These are phyloP conservation scores for Podila epigama DNA, from an alignment of 192 early-diverging fungal species.

Conservation along the genomic window DNA sequence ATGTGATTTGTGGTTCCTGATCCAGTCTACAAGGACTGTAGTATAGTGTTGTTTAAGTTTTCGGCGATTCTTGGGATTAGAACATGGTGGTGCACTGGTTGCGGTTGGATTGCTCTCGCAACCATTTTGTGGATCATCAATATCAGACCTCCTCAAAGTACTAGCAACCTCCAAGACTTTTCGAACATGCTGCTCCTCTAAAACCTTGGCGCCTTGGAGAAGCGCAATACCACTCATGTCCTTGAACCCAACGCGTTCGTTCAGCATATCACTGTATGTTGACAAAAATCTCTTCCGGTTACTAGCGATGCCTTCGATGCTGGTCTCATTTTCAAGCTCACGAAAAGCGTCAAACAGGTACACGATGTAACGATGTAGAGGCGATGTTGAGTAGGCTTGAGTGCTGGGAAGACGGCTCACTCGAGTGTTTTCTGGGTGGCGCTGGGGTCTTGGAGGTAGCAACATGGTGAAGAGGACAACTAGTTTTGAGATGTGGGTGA, in stretches of 20 bases:
- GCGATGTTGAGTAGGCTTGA: conserved; percentile 5
- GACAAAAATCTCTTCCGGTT: conserved; percentile 12
- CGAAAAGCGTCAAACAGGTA: neutral
- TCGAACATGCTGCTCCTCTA: conserved; percentile 1
- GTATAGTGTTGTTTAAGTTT: conserved; percentile 8
- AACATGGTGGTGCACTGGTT: neutral
- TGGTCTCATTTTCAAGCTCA: neutral
- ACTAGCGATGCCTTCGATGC: neutral
- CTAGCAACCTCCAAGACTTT: neutral
- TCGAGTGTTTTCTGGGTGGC: neutral
- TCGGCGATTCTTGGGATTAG: neutral
- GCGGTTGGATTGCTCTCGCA: neutral
- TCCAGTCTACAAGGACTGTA: conserved; percentile 1
- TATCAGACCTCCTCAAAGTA: neutral
- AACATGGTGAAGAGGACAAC: no score
- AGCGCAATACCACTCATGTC: neutral
- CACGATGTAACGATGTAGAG: neutral
- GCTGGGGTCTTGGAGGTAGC: no score
- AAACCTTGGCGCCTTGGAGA: neutral
- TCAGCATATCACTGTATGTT: neutral
- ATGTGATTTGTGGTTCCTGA: neutral
- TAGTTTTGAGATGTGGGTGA: no score
- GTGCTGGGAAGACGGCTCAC: neutral
- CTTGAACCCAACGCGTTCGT: neutral
- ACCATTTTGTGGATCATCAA: neutral